Evolutionary conservation across 768 basidiomycete species (phyloP).

Genomic region (Tephrocybe sp.): DNA sequence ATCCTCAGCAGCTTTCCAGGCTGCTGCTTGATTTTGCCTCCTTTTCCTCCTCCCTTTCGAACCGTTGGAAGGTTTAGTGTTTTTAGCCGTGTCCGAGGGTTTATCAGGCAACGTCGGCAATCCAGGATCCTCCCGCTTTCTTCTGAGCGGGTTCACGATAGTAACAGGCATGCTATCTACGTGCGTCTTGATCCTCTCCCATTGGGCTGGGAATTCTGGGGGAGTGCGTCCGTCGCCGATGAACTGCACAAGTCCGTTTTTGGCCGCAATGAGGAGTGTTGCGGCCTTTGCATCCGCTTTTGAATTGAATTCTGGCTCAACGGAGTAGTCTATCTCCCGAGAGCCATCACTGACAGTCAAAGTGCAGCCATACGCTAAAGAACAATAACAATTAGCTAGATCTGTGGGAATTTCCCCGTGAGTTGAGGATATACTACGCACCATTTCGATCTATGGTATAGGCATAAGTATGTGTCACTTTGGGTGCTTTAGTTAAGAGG

Average conservation of each 20-base stretch:
- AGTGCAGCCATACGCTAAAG: conserved; percentile 56
- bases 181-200: conserved; percentile 20
- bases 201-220: conserved; percentile 38
- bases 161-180: neutral
- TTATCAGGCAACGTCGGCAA: neutral
- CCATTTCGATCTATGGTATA: conserved; percentile 50
- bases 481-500: conserved; percentile 37
- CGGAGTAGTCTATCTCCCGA: conserved; percentile 38
- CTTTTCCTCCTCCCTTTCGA: conserved; percentile 2
- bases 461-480: conserved; percentile 37
- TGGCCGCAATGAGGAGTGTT: conserved; percentile 47
- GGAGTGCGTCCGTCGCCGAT: conserved; percentile 54
- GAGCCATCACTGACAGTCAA: conserved; percentile 41
- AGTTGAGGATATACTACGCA: conserved; percentile 24
- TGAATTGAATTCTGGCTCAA: conserved; percentile 48
- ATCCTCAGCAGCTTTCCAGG: conserved; percentile 18
- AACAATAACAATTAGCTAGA: too few relatives aligned
- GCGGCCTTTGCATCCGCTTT: conserved; percentile 64
- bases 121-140: neutral
- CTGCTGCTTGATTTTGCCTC: neutral
- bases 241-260: conserved; percentile 57
- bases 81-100: conserved; percentile 11
- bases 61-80: neutral
- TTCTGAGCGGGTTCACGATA: neutral
- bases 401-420: too few relatives aligned